Evolutionary conservation across 73 alveolate species (phyloP).

Genomic region (Blepharisma japonicum): DNA sequence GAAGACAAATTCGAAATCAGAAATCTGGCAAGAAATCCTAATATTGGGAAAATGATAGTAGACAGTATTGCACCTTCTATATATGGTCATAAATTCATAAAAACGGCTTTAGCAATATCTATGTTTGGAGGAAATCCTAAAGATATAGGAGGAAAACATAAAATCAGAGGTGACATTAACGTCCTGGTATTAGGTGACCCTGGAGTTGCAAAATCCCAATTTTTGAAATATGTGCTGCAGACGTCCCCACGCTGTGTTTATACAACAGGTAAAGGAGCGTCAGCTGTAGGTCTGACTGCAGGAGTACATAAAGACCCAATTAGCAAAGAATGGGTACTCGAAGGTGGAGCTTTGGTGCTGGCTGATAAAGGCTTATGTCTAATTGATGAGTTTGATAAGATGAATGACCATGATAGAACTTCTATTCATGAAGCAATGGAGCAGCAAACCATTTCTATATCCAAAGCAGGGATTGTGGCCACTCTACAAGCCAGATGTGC

Average conservation of each 20-base stretch:
- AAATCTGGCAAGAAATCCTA: conserved; percentile 81
- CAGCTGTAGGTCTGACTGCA: conserved; percentile 99
- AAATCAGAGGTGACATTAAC: conserved; percentile 99
- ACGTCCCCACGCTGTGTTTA: conserved; percentile 71
- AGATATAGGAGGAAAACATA: conserved; percentile 97
- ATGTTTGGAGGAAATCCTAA: conserved; percentile 99
- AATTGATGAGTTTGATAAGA: conserved; percentile 99
- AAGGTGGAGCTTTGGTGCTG: conserved; percentile 99
- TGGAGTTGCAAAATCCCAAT: conserved; percentile 98
- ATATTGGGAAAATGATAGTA: conserved; percentile 82
- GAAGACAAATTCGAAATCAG: conserved; percentile 91
- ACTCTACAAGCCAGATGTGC: conserved; percentile 98
- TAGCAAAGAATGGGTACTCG: conserved; percentile 96
- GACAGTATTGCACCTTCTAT: conserved; percentile 98
- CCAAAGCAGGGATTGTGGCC: conserved; percentile 99
- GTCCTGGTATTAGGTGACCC: conserved; percentile 95
- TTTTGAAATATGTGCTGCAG: conserved; percentile 97
- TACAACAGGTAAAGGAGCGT: conserved; percentile 98
- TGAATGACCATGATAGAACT: conserved; percentile 99
- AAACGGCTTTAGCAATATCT: conserved; percentile 83
- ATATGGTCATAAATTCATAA: conserved; percentile 95
- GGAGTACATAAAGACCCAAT: conserved; percentile 98
- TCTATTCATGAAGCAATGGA: conserved; percentile 99
- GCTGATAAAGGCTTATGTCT: conserved; percentile 98
- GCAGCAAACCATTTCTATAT: conserved; percentile 97